These are phyloP conservation scores for Ceratorhiza oryzae-sativae DNA, from an alignment of 1,284 basidiomycete species.

Conservation along the genomic window DNA sequence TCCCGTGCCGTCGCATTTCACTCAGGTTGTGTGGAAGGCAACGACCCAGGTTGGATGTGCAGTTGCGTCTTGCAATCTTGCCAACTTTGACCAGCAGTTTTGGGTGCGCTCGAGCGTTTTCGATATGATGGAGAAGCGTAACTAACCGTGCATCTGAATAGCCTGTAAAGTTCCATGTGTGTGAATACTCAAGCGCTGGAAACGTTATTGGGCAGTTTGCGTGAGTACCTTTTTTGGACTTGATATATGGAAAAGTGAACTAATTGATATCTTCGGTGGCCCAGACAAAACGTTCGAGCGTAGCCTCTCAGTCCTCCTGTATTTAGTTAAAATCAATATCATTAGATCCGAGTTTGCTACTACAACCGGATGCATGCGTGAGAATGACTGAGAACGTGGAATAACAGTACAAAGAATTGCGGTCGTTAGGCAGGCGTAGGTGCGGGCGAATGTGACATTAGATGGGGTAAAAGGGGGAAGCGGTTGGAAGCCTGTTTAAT, in stretches of 20 bases:
- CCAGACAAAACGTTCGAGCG: slow-evolving; percentile 6
- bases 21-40: slow-evolving; percentile 65
- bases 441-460: not conserved
- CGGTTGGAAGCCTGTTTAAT: not conserved
- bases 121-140: not conserved
- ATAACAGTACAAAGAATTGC: not conserved
- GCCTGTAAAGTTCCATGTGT: slow-evolving; percentile 40
- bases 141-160: not conserved
- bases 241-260: not conserved
- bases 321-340: not conserved
- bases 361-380: not conserved
- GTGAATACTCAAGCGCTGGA: slow-evolving; percentile 44
- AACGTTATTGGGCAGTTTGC: slow-evolving; percentile 44
- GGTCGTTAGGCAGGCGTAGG: not conserved
- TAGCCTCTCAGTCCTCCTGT: not conserved
- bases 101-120: not conserved
- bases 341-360: not conserved
- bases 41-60: slow-evolving; percentile 63
- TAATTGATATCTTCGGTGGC: not conserved
- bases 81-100: slow-evolving; percentile 22
- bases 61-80: slow-evolving; percentile 52
- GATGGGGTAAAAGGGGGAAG: not conserved
- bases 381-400: not conserved
- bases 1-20: slow-evolving; percentile 54
- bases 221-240: slow-evolving; percentile 37